phyloP scores from a whole-genome alignment of 495 filamentous ascomycete species.

The Penicillium verhagenii region DNA sequence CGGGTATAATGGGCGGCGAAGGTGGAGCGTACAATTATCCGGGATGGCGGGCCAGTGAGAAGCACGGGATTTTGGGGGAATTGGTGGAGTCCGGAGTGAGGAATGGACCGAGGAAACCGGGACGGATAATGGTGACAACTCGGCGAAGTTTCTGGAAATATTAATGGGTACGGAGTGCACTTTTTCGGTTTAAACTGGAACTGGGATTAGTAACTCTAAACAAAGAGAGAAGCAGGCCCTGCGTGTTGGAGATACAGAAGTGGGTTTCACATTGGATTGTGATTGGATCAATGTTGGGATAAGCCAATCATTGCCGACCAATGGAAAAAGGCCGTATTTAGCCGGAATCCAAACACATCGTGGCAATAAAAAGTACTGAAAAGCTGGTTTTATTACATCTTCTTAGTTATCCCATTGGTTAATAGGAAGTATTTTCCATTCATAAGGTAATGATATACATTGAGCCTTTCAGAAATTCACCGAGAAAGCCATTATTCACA shows the following conservation, averaged over 20 bases:
- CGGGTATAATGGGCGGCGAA: conserved; percentile 19
- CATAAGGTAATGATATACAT: not conserved
- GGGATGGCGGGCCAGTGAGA: conserved; percentile 3
- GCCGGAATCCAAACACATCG: conserved; percentile 15
- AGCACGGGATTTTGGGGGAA: conserved; percentile 1
- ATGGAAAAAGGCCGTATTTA: conserved; percentile 16
- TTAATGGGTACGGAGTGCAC: not conserved
- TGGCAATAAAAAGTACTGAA: not conserved
- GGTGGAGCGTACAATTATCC: conserved; percentile 21
- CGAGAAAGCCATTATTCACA: not conserved
- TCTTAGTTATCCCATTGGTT: too few relatives aligned
- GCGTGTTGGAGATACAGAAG: not conserved
- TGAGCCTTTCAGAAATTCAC: not conserved
- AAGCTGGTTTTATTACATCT: too few relatives aligned
- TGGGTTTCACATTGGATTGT: not conserved
- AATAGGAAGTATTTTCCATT: not conserved
- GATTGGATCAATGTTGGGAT: not conserved
- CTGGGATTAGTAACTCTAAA: too few relatives aligned
- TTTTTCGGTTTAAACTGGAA: too few relatives aligned
- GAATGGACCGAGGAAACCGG: conserved; percentile 12
- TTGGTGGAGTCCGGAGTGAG: not conserved
- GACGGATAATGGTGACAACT: not conserved
- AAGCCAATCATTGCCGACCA: not conserved
- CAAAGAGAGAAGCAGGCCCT: too few relatives aligned
- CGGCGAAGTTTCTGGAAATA: conserved; percentile 15